Evolutionary conservation across 345 rosid genomes (phyloP).

Genomic region (Triadica sebifera): DNA sequence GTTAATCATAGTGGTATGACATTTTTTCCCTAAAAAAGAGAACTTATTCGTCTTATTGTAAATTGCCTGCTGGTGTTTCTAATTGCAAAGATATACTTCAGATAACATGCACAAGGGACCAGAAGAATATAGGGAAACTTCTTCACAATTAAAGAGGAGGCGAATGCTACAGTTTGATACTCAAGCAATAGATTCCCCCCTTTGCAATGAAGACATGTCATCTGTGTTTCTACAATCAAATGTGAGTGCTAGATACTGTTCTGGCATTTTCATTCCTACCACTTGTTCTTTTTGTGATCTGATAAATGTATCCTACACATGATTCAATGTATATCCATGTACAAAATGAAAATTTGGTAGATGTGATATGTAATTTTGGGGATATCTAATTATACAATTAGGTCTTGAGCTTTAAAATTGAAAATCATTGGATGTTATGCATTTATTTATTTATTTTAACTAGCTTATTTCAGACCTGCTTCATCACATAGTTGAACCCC

Average conservation of each 20-base stretch:
- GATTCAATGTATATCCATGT: neutral
- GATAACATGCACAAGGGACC: slow-evolving; percentile 50
- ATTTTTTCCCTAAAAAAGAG: neutral
- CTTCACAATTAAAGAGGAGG: slow-evolving; percentile 72
- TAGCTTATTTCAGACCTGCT: neutral
- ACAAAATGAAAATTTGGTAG: neutral
- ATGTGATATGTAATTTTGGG: too few relatives aligned
- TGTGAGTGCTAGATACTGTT: slow-evolving; percentile 37
- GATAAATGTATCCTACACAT: neutral
- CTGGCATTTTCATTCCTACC: neutral
- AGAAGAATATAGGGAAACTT: slow-evolving; percentile 47
- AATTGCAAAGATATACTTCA: slow-evolving; percentile 27
- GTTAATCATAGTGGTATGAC: slow-evolving; percentile 41
- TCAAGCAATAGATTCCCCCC: slow-evolving; percentile 44
- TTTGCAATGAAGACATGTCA: slow-evolving; percentile 58
- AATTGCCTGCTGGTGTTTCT: slow-evolving; percentile 13
- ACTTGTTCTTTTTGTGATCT: neutral
- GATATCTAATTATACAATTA: neutral
- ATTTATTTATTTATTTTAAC: neutral
- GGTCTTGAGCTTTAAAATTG: neutral
- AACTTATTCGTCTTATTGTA: neutral
- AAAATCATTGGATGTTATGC: neutral
- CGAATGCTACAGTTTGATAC: slow-evolving; percentile 82
- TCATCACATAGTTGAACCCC: neutral
- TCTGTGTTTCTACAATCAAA: slow-evolving; percentile 69